Percentiles rank a stretch among this genome's conserved stretches.
Evolutionary conservation across 2,329 filamentous ascomycete species (phyloP).

Genomic region (Aspergillus sclerotialis): DNA sequence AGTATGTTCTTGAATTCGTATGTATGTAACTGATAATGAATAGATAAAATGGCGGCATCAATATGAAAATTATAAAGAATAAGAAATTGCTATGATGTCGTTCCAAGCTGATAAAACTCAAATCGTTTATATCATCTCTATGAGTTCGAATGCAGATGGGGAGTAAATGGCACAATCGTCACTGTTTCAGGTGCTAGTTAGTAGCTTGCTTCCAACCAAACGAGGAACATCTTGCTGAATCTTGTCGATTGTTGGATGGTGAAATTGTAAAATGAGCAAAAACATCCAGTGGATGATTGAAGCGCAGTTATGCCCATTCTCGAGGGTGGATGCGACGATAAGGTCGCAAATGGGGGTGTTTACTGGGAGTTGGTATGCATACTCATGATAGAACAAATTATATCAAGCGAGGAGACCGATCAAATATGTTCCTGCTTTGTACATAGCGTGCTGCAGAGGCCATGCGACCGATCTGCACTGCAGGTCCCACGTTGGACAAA

Average conservation of each 20-base stretch:
- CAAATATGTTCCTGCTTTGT: constrained; percentile 2
- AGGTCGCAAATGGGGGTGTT: too few species aligned
- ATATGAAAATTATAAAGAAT: background rate
- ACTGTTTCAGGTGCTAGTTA: background rate
- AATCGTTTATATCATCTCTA: background rate
- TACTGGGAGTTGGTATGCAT: constrained; percentile 2
- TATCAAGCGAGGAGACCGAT: background rate
- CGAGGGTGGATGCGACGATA: too few species aligned
- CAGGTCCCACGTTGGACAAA: constrained; percentile 4
- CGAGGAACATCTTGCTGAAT: background rate
- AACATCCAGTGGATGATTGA: background rate
- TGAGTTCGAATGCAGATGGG: background rate
- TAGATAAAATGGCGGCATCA: background rate
- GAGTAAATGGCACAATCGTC: background rate
- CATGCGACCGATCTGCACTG: constrained; percentile 11
- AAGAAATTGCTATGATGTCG: background rate
- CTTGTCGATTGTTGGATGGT: background rate
- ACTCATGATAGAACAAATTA: constrained; percentile 2
- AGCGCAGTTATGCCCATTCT: too few species aligned
- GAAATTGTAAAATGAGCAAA: background rate
- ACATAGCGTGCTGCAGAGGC: constrained; percentile 8
- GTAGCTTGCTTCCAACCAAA: too few species aligned
- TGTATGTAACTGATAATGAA: background rate
- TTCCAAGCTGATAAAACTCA: background rate
- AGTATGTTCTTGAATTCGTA: background rate